Conservation (phyloP, 306 rosid genomes). For the Spatholobus suberectus region DNA sequence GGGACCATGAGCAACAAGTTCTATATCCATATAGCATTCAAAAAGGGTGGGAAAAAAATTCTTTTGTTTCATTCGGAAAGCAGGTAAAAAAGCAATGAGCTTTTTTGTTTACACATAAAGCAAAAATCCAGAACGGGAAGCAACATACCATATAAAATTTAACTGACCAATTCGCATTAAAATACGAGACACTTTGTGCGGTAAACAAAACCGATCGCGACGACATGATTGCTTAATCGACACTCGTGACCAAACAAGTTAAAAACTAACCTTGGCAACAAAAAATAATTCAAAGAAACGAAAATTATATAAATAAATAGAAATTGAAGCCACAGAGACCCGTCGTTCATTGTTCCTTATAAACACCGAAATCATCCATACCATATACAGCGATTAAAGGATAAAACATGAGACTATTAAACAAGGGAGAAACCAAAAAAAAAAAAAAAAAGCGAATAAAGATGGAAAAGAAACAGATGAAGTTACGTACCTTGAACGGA, state of each 20-base stretch:
- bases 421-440: neutral
- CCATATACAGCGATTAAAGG: neutral
- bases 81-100: constrained; percentile 3
- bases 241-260: neutral
- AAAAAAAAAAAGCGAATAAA: neutral
- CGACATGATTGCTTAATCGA: neutral
- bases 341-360: neutral
- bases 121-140: neutral
- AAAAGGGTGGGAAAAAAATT: neutral
- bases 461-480: constrained; percentile 24
- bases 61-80: neutral
- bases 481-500: constrained; percentile 61
- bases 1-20: neutral
- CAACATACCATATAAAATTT: neutral
- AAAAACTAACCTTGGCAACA: constrained; percentile 30
- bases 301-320: neutral
- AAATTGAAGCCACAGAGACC: neutral
- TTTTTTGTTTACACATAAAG: constrained; percentile 6
- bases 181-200: neutral
- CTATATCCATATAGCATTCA: constrained; percentile 8
- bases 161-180: neutral
- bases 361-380: neutral
- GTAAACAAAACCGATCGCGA: constrained; percentile 10
- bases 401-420: constrained; percentile 8
- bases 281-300: constrained; percentile 19